Evolutionary conservation across 495 filamentous ascomycete species (phyloP), one percentile per base, ranked within the genome.

Genomic region (Neurospora sp.): DNA sequence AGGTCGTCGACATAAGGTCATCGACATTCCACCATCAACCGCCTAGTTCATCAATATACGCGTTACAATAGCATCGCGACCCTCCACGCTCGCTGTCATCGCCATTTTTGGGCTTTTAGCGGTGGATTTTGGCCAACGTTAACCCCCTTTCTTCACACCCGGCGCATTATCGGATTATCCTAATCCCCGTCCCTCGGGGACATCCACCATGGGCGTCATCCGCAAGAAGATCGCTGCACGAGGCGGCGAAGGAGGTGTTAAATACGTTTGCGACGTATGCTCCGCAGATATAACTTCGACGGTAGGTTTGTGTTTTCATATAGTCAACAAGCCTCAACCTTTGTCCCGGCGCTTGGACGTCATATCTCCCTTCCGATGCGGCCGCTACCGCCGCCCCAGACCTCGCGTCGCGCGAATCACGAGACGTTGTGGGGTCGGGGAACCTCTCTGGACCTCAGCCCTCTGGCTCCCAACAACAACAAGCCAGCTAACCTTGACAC

Each of bases 241-340:
- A 78, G 93, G 93, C 61, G 94, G 91, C 12, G 95, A 97, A 77
- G 94, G 94, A 27, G 95, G 95, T 72, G 91, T 95, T 65, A 96
- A 97, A 79, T 97, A 94, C 77, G 92, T 97, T 71, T 98, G 95
- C 85, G 95, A 99, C 81, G 90, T 97, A 76, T 99, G 96, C 79
- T 96, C 92, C 48, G 90, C 91, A 73, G 96, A 99, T 80, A 97
- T 98, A 74, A 97, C 94, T 12, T 94, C 94, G 27, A 98, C 94
- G 59, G 94, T 97, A 88, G 82, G 89, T 82, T 68, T 68, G 38
- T 46, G 39, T 73, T 69, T n/a, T 22, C 18, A 37, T 20, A 40
- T 20, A 40, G 69, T 37, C 39, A 59, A 6, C 20, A 53, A 11
- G 41, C 59, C 39, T 40, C 37, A 61, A 53, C 59, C 71, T 44